phyloP scores from a whole-genome alignment of 768 basidiomycete species.

The Tulasnella sp. region DNA sequence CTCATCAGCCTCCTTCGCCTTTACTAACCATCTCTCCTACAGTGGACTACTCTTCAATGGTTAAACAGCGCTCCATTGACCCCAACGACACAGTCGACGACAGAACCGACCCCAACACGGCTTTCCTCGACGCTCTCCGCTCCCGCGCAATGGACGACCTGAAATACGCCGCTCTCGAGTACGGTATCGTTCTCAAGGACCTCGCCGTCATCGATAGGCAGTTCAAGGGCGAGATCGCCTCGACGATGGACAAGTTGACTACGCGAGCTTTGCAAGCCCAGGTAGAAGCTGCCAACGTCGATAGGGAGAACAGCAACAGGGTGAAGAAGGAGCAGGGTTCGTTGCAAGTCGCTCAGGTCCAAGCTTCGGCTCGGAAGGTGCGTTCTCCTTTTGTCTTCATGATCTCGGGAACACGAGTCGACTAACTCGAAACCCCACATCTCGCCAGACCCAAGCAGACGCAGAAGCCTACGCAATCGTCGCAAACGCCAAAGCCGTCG shows the following conservation, averaged over 20 bases:
- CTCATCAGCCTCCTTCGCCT: neutral
- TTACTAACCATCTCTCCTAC: neutral
- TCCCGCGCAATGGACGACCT: slow-evolving; percentile 84
- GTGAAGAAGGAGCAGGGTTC: slow-evolving; percentile 80
- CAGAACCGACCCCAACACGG: slow-evolving; percentile 52
- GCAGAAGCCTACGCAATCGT: slow-evolving; percentile 67
- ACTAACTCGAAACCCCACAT: neutral
- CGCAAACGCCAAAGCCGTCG: slow-evolving; percentile 65
- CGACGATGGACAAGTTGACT: slow-evolving; percentile 78
- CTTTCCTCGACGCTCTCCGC: slow-evolving; percentile 73
- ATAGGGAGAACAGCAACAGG: slow-evolving; percentile 80
- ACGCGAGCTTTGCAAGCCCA: slow-evolving; percentile 79
- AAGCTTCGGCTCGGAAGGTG: slow-evolving; percentile 45
- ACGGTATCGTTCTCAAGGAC: slow-evolving; percentile 66
- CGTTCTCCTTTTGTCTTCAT: slow-evolving; percentile 33
- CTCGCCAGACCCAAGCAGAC: slow-evolving; percentile 54
- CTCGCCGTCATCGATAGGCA: slow-evolving; percentile 77
- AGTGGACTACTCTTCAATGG: slow-evolving; percentile 55
- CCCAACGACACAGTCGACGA: slow-evolving; percentile 68
- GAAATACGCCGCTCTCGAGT: slow-evolving; percentile 71
- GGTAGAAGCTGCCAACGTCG: slow-evolving; percentile 81
- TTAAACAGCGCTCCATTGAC: slow-evolving; percentile 72
- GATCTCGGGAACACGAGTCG: neutral
- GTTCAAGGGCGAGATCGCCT: slow-evolving; percentile 82
- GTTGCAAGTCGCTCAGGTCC: slow-evolving; percentile 67